Conservation (phyloP, 2,329 filamentous ascomycete genomes). For the Phyllosticta citriasiana region DNA sequence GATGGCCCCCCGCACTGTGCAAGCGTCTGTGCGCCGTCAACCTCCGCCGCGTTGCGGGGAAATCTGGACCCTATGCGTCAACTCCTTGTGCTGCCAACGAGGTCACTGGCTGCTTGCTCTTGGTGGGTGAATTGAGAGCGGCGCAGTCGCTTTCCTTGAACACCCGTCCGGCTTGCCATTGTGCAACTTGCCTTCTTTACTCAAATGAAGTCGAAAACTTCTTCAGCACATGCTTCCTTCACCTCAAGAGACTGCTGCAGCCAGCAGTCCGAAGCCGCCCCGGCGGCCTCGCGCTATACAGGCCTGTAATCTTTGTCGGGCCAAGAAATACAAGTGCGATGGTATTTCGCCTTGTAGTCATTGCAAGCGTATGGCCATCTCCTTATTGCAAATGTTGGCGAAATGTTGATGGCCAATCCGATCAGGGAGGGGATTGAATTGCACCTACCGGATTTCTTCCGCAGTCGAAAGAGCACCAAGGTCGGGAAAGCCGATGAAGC, state of each 20-base stretch:
- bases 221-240: conserved; percentile 6
- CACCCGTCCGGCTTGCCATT: not conserved
- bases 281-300: conserved; percentile 33
- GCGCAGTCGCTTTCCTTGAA: not conserved
- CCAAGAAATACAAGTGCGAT: conserved; percentile 42
- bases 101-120: not conserved
- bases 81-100: not conserved
- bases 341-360: conserved; percentile 36
- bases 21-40: not conserved
- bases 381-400: not conserved
- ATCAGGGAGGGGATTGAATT: conserved; percentile 12
- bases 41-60: not conserved
- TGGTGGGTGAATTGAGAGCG: not conserved
- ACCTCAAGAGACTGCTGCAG: conserved; percentile 6
- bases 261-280: conserved; percentile 8
- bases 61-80: not conserved
- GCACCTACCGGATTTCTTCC: conserved; percentile 11
- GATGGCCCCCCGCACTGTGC: not conserved
- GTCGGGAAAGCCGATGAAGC: not conserved
- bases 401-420: not conserved
- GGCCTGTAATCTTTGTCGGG: conserved; percentile 37
- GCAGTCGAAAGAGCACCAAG: conserved; percentile 6
- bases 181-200: not conserved
- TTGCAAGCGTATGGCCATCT: conserved; percentile 29
- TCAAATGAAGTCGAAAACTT: not conserved